Evolutionary conservation across 495 filamentous ascomycete species (phyloP), one percentile per base, ranked within the genome.

Genomic region (Daldinia vernicosa): DNA sequence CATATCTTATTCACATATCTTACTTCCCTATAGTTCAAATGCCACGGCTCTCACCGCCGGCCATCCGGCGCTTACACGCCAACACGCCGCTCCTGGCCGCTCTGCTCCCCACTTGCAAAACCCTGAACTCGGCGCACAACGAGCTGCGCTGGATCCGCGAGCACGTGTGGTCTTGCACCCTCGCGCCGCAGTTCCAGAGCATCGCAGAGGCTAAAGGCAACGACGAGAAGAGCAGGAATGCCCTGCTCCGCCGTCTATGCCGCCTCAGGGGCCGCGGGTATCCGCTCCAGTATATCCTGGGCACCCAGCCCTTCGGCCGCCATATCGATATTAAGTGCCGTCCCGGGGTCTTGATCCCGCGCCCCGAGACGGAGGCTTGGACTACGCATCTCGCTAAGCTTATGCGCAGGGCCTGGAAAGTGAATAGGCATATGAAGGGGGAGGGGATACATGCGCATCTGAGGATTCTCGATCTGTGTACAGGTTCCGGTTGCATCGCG

Each of bases 231-330:
- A 14, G 8, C 30, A 54, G 65, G 11, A 40, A 58, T 28, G 28
- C 51, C 6, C 26, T 67, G 30, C 57, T 68, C 22, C 30, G 74
- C 33, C 69, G 76, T 1, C 83, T 92, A 62, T 93, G 89, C 62
- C 62, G 76, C 12, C 74, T 84, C 37, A 84, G 95, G 40, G 84
- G 87, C 2, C 77, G 67, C 28, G 94, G 94, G 1, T 80, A 85
- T 39, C 95, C 95, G 0, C 81, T 99, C 6, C 95, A 98, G 75
- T 99, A 98, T 74, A 86, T 98, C 11, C 83, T 99, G 3, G 94
- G 94, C 0, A 88, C 89, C 15, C 94, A 98, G 75, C 94, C 92
- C 12, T 98, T 99, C 75, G 94, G 94, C 0, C 81, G 93, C 0
- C 81, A 89, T 2, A 78, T 97, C 12, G 89, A 94, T 43, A 92